These are phyloP conservation scores for Fusarium nematophilum DNA, from an alignment of 2,329 filamentous ascomycete genomes.

Conservation along the genomic window DNA sequence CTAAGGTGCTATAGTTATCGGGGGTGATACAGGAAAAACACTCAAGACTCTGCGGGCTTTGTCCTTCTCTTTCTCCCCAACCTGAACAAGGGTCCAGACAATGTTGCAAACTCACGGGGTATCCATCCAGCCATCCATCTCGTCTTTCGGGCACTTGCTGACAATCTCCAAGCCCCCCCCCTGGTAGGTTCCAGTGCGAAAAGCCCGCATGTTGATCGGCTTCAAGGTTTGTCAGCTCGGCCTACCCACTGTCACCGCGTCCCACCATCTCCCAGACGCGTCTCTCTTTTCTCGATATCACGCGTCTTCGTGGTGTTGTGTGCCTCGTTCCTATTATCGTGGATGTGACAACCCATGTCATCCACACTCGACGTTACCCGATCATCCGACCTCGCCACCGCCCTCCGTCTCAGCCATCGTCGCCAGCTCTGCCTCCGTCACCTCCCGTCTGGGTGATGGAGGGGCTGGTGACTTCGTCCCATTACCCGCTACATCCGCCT, in stretches of 20 bases:
- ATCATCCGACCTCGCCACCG: slow-evolving; percentile 32
- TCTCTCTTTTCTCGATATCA: slow-evolving; percentile 35
- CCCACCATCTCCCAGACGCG: slow-evolving; percentile 35
- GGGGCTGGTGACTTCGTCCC: slow-evolving; percentile 26
- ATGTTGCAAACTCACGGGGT: slow-evolving; percentile 31
- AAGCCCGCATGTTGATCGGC: slow-evolving; percentile 33
- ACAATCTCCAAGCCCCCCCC: slow-evolving; percentile 15
- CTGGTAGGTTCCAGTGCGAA: slow-evolving; percentile 9
- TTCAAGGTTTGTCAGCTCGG: slow-evolving; percentile 5
- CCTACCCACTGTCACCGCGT: slow-evolving; percentile 11
- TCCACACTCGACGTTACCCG: slow-evolving; percentile 26
- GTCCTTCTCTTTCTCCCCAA: slow-evolving; percentile 2
- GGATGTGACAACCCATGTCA: slow-evolving; percentile 14
- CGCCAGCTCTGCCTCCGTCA: slow-evolving; percentile 32
- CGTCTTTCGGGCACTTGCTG: slow-evolving; percentile 3
- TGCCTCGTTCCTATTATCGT: slow-evolving; percentile 17
- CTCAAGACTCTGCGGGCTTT: neutral
- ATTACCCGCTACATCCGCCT: slow-evolving; percentile 22
- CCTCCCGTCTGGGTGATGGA: slow-evolving; percentile 20
- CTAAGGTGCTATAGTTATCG: neutral
- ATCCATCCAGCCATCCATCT: slow-evolving; percentile 33
- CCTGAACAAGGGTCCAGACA: slow-evolving; percentile 4
- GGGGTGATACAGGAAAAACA: slow-evolving; percentile 4
- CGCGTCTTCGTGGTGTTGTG: slow-evolving; percentile 41
- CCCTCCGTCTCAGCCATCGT: slow-evolving; percentile 25